A percentile compares a stretch with the other conserved stretches of the same genome.
These are phyloP conservation scores for Pleurotus djamor DNA, from an alignment of 768 basidiomycete species.

Conservation along the genomic window DNA sequence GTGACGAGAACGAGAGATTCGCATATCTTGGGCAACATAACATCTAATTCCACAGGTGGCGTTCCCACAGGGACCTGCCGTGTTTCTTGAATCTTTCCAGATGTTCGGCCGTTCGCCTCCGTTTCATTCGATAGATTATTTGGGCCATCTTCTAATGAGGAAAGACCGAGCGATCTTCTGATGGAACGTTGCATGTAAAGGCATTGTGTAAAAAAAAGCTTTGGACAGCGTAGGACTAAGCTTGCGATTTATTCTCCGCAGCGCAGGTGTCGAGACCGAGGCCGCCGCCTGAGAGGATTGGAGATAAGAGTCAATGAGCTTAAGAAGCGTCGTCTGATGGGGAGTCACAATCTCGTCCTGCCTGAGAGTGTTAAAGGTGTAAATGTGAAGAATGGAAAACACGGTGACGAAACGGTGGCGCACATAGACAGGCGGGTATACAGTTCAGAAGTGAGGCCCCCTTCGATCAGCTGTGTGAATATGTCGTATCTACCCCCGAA, in stretches of 20 bases:
- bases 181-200: slow-evolving; percentile 56
- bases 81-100: not conserved
- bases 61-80: not conserved
- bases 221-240: slow-evolving; percentile 60
- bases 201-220: slow-evolving; percentile 58
- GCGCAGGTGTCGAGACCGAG: slow-evolving; percentile 24
- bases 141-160: slow-evolving; percentile 5
- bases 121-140: not conserved
- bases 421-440: slow-evolving; percentile 64
- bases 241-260: slow-evolving; percentile 34
- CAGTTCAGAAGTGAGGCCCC: slow-evolving; percentile 53
- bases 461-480: slow-evolving; percentile 61
- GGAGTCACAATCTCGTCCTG: slow-evolving; percentile 74
- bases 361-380: slow-evolving; percentile 21
- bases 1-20: slow-evolving; percentile 78
- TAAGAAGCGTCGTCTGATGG: slow-evolving; percentile 84
- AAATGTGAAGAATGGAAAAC: slow-evolving; percentile 8
- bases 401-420: slow-evolving; percentile 20
- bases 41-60: slow-evolving; percentile 50
- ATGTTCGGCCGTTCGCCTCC: not conserved
- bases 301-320: slow-evolving; percentile 83
- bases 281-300: slow-evolving; percentile 44
- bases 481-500: slow-evolving; percentile 53
- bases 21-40: slow-evolving; percentile 73
- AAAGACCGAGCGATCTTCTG: slow-evolving; percentile 37